Conservation (phyloP, 2,329 filamentous ascomycete species). For the Diaporthe sp. region DNA sequence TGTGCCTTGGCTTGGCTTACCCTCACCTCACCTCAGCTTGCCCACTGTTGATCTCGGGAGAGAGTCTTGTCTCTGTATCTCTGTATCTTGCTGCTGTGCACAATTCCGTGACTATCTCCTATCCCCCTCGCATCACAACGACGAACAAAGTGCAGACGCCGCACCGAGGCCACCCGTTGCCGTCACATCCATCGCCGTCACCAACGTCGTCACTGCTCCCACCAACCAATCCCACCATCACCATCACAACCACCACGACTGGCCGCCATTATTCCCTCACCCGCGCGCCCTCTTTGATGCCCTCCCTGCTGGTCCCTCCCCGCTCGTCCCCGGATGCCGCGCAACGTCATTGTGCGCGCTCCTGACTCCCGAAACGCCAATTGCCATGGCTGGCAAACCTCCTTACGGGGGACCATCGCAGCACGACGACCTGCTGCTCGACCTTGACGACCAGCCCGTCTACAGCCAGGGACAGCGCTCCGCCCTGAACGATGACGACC, state of each 20-base stretch:
- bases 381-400: slow-evolving; percentile 70
- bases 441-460: slow-evolving; percentile 77
- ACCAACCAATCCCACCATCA: neutral
- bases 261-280: slow-evolving; percentile 2
- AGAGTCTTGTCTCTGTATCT: no score
- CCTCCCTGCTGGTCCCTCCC: slow-evolving; percentile 25
- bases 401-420: slow-evolving; percentile 63
- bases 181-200: neutral
- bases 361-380: slow-evolving; percentile 34
- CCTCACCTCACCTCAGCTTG: slow-evolving; percentile 23
- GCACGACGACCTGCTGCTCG: slow-evolving; percentile 76
- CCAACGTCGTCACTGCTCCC: neutral
- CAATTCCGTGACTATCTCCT: neutral
- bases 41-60: neutral
- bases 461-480: slow-evolving; percentile 84
- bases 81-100: neutral
- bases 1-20: slow-evolving; percentile 20
- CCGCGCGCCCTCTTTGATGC: slow-evolving; percentile 24
- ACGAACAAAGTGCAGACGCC: neutral
- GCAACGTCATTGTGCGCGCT: slow-evolving; percentile 37
- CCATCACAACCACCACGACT: neutral
- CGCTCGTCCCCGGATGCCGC: slow-evolving; percentile 36
- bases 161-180: neutral
- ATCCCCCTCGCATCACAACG: neutral
- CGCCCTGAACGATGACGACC: slow-evolving; percentile 83